A percentile compares a stretch with the other conserved stretches of the same genome.
phyloP scores from a whole-genome alignment of 768 basidiomycete species.

The Pleurotus citrinopileatus region DNA sequence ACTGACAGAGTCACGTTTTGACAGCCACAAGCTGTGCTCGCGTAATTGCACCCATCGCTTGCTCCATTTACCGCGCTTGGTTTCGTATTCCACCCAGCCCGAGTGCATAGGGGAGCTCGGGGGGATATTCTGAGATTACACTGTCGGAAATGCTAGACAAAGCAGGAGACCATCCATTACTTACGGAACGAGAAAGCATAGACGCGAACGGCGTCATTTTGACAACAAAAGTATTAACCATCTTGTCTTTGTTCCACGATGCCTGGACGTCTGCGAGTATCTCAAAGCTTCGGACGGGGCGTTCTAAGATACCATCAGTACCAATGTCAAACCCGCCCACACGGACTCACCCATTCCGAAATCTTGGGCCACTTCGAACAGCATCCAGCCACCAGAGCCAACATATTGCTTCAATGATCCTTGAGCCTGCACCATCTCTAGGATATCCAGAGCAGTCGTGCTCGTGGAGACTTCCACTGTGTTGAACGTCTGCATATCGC shows the following conservation, averaged over 20 bases:
- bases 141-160: background rate
- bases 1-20: constrained; percentile 85
- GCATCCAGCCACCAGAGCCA: constrained; percentile 75
- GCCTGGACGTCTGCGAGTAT: constrained; percentile 72
- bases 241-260: constrained; percentile 86
- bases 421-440: constrained; percentile 61
- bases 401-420: constrained; percentile 62
- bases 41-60: constrained; percentile 88
- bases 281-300: constrained; percentile 88
- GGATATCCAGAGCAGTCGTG: constrained; percentile 73
- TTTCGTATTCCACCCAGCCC: constrained; percentile 84
- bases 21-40: constrained; percentile 82
- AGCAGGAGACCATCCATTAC: constrained; percentile 18
- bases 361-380: constrained; percentile 88
- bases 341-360: constrained; percentile 83
- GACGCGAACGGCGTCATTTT: constrained; percentile 67
- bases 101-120: constrained; percentile 44
- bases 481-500: constrained; percentile 72
- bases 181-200: constrained; percentile 56
- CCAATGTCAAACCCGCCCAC: background rate
- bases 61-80: constrained; percentile 92
- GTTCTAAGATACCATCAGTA: constrained; percentile 50
- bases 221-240: constrained; percentile 77
- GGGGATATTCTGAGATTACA: constrained; percentile 31
- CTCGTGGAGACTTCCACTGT: constrained; percentile 65